Evolutionary conservation across 768 basidiomycete genomes (phyloP).

Genomic region (Peribolospora kevripleyi): DNA sequence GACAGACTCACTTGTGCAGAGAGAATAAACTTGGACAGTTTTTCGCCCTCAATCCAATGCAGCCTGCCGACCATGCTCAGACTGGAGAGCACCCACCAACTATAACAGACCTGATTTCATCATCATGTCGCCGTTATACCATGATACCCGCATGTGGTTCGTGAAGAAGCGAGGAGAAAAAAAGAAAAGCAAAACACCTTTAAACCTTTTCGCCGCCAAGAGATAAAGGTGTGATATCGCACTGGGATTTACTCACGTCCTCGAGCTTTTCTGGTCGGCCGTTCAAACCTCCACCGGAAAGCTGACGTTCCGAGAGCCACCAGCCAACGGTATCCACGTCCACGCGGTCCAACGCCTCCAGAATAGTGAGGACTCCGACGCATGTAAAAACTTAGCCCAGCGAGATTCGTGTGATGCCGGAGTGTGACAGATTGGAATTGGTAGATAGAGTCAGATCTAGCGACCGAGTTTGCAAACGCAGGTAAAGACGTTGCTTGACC

Average conservation of each 20-base stretch:
- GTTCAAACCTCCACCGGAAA: conserved; percentile 80
- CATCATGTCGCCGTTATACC: too few species aligned
- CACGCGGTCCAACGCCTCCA: conserved; percentile 51
- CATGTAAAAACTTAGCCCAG: conserved; percentile 54
- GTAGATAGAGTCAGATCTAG: not conserved
- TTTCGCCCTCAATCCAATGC: conserved; percentile 65
- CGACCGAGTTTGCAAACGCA: not conserved
- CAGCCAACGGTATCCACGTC: conserved; percentile 58
- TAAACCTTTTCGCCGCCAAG: too few species aligned
- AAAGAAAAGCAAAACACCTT: not conserved
- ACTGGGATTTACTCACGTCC: conserved; percentile 36
- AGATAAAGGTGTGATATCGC: not conserved
- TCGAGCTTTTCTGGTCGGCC: conserved; percentile 94
- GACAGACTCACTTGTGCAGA: conserved; percentile 43
- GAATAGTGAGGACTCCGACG: conserved; percentile 59
- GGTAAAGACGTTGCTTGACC: not conserved
- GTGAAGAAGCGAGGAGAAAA: not conserved
- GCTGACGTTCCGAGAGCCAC: conserved; percentile 86
- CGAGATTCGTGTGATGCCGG: too few species aligned
- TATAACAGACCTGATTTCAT: conserved; percentile 62
- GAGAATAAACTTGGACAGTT: conserved; percentile 56
- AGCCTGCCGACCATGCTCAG: conserved; percentile 61
- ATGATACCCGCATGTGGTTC: not conserved
- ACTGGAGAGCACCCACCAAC: conserved; percentile 82
- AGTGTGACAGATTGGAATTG: too few species aligned